phyloP scores from a whole-genome alignment of 768 basidiomycete genomes.

The Tricholoma bakamatsutake region DNA sequence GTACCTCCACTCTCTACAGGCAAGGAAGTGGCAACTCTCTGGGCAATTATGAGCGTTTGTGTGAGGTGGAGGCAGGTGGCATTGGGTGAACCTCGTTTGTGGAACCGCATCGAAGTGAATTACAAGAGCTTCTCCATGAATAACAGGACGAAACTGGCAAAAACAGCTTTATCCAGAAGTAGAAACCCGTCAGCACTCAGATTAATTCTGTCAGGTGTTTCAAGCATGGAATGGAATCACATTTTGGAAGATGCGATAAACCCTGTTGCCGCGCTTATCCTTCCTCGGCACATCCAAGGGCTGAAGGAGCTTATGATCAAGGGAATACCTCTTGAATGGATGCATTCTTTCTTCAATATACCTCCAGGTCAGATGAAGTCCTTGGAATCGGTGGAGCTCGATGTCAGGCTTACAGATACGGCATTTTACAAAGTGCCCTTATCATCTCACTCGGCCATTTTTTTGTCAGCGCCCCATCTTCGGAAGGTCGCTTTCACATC shows the following conservation, averaged over 20 bases:
- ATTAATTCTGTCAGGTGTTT: too few species aligned
- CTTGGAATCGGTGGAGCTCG: background rate
- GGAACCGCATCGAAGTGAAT: background rate
- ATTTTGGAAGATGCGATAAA: too few species aligned
- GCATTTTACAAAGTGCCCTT: too few species aligned
- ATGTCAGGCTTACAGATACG: background rate
- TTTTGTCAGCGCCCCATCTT: too few species aligned
- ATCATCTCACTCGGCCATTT: too few species aligned
- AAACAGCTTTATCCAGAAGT: background rate
- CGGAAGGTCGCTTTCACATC: too few species aligned
- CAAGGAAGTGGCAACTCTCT: background rate
- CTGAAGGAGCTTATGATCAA: background rate
- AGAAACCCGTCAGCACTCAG: background rate
- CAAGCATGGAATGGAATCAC: too few species aligned
- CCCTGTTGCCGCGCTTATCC: background rate
- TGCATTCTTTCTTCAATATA: background rate
- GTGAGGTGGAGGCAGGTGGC: background rate
- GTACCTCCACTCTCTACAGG: background rate
- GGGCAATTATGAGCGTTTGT: background rate
- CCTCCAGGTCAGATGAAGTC: background rate
- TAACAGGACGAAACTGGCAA: background rate
- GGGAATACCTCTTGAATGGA: background rate
- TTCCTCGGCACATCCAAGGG: background rate
- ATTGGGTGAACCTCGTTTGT: background rate
- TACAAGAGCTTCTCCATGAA: background rate